Evolutionary conservation across 2,329 filamentous ascomycete species (phyloP), one percentile per base, ranked within the genome.

Genomic region (Trichoderma arundinaceum): DNA sequence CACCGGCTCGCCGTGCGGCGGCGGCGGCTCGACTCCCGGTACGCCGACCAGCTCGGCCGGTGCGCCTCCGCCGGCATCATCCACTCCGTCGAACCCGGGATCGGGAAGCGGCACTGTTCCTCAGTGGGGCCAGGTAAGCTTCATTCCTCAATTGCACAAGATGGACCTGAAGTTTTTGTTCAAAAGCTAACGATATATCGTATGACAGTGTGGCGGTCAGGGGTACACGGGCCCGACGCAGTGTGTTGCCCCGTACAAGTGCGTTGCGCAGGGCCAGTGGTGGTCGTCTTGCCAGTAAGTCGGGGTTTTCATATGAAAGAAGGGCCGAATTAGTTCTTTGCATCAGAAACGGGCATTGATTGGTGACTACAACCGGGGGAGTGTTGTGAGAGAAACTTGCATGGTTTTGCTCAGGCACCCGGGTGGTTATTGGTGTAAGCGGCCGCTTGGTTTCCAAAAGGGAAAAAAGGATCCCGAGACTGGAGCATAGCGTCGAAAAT

Each of bases 161-260:
- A 22, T 3, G 9, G 22, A 2, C 7, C 15, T 22, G 22, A 44
- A 44, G 9, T 7, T 19, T 19, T 39, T 49, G 7, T n/a, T n/a
- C 22, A 17, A 43, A 54, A 54, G 59, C 57, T 60, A 51, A 60
- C 19, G 7, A 4, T 32, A 2, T 13, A 38, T 38, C 32, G 13
- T 32, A 1, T 19, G 15, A 60, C 57, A 73, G 66, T 73, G 72
- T n/a, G 72, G 71, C 3, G 72, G 71, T 33, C n/a, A 66, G n/a
- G 70, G 69, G 6, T 72, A 68, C 38, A 69, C 64, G 4, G 72
- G 71, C 1, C 64, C 71, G 13, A 72, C 70, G 1, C 65, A 65
- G 41, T 73, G 72, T 38, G 65, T 67, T 46, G 61, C 70, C 53
- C 71, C 71, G 1, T 72, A 66, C 60, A 69, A 64, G 22, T 73